A percentile compares a stretch with the other conserved stretches of the same genome.
Conservation (phyloP, 257 asterid species). For the Parsonsia alboflavescens region DNA sequence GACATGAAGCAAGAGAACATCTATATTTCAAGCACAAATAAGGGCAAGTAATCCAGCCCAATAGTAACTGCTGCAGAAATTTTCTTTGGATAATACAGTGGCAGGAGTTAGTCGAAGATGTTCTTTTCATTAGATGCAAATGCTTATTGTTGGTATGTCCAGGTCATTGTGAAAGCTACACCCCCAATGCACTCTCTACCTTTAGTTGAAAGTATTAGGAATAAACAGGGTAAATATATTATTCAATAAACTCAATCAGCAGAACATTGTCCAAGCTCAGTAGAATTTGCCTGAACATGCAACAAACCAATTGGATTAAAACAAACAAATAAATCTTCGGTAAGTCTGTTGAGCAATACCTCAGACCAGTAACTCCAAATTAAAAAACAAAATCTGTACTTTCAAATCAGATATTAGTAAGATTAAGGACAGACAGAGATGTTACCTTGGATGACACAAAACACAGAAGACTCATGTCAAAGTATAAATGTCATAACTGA, state of each 20-base stretch:
- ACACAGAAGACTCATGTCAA: not conserved
- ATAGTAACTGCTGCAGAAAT: not conserved
- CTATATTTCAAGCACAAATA: slow-evolving; percentile 1
- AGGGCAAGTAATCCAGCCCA: too few species aligned
- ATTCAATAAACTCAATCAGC: not conserved
- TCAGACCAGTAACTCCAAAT: not conserved
- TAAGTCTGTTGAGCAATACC: not conserved
- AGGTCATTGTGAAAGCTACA: not conserved
- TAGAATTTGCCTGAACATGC: not conserved
- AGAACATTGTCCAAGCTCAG: not conserved
- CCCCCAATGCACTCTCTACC: not conserved
- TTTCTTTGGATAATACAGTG: not conserved
- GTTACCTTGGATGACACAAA: not conserved
- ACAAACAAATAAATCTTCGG: not conserved
- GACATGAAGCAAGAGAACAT: not conserved
- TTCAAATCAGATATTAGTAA: not conserved
- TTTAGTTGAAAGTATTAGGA: not conserved
- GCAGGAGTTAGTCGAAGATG: not conserved
- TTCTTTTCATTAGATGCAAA: not conserved
- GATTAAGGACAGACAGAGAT: not conserved
- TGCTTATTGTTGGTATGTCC: not conserved
- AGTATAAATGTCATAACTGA: not conserved
- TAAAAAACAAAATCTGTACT: not conserved
- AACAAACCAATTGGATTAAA: not conserved
- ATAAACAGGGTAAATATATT: not conserved